A percentile compares a stretch with the other conserved stretches of the same genome.
These are phyloP conservation scores for Apophysomyces trapeziformis DNA, from an alignment of 371 early-diverging fungal genomes.

Conservation along the genomic window DNA sequence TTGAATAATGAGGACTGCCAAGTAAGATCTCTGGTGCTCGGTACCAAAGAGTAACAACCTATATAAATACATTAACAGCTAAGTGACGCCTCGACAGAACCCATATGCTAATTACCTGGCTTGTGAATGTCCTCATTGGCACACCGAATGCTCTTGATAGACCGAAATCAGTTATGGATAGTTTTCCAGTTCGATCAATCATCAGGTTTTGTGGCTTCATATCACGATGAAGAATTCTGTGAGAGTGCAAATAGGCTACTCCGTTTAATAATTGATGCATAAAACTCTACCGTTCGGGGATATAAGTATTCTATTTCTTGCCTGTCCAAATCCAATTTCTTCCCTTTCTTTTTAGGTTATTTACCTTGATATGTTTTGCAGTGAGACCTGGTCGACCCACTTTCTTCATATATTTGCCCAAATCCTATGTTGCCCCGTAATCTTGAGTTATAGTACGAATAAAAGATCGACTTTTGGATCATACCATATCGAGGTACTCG, in stretches of 20 bases:
- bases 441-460: background rate
- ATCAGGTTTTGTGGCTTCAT: conserved; percentile 94
- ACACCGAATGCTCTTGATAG: conserved; percentile 90
- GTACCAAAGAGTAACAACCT: conserved; percentile 97
- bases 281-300: conserved; percentile 72
- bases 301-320: too few species aligned
- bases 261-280: conserved; percentile 88
- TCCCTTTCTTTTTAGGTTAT: background rate
- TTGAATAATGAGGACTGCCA: conserved; percentile 70
- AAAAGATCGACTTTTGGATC: background rate
- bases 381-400: conserved; percentile 63
- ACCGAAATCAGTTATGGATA: conserved; percentile 97
- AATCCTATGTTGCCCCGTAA: conserved; percentile 58
- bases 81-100: background rate
- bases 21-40: conserved; percentile 81
- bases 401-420: conserved; percentile 93
- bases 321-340: background rate
- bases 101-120: conserved; percentile 65
- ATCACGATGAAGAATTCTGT: conserved; percentile 91
- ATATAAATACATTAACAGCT: conserved; percentile 5
- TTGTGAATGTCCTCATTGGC: conserved; percentile 92
- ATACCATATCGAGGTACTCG: conserved; percentile 89
- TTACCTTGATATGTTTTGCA: conserved; percentile 71
- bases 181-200: conserved; percentile 84
- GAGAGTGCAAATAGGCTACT: conserved; percentile 84